These are phyloP conservation scores for Ulota crispa DNA, from an alignment of 225 moss, liverwort and hornwort species.

Conservation along the genomic window DNA sequence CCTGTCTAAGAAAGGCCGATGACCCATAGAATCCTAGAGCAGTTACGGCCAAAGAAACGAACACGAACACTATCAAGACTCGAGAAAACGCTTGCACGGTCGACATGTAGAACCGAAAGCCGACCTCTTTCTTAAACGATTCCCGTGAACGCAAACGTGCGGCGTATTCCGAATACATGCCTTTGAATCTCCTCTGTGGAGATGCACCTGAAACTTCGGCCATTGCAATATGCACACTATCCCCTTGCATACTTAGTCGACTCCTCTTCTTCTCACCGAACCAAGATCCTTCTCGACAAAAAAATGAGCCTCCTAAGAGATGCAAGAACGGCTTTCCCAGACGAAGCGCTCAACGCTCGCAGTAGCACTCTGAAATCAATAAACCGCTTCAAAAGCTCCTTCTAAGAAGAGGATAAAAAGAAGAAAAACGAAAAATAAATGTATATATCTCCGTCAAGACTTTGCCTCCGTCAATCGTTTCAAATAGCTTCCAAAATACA, in stretches of 20 bases:
- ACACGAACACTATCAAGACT: slow-evolving; percentile 51
- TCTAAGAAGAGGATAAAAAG: not conserved
- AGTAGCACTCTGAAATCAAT: not conserved
- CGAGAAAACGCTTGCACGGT: slow-evolving; percentile 55
- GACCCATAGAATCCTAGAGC: slow-evolving; percentile 68
- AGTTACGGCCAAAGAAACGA: slow-evolving; percentile 42
- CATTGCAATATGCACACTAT: slow-evolving; percentile 45
- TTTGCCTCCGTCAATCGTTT: not conserved
- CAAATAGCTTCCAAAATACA: not conserved
- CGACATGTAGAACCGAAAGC: slow-evolving; percentile 68
- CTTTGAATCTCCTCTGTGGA: slow-evolving; percentile 58
- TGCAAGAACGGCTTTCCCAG: not conserved
- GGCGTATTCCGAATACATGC: slow-evolving; percentile 50
- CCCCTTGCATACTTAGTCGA: slow-evolving; percentile 27
- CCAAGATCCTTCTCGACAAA: not conserved
- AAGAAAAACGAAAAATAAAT: not conserved
- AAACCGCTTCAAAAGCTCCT: not conserved
- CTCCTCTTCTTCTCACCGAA: not conserved
- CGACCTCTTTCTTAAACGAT: slow-evolving; percentile 70
- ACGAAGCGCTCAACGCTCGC: not conserved
- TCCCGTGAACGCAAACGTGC: slow-evolving; percentile 59
- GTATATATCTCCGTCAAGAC: not conserved
- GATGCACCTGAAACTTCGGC: slow-evolving; percentile 40
- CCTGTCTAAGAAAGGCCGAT: slow-evolving; percentile 65
- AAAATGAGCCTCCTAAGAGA: not conserved